phyloP scores from a whole-genome alignment of 164 flowering plant species.

The Cinnamomum micranthum region DNA sequence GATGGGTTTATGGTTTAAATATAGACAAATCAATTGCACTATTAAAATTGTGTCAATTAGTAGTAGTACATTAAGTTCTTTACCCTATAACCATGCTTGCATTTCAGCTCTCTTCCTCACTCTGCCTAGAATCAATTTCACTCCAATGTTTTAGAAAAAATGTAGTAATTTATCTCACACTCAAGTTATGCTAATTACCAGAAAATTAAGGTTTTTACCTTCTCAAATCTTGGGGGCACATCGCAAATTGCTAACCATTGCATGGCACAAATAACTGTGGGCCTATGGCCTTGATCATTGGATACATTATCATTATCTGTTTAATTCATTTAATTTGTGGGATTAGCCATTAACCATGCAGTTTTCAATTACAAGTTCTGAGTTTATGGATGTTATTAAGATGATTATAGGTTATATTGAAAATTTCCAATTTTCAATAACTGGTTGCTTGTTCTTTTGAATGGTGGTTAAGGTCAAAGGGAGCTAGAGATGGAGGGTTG shows the following conservation, averaged over 20 bases:
- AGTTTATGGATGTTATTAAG: no score
- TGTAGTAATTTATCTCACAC: neutral
- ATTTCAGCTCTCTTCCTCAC: neutral
- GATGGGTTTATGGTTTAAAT: no score
- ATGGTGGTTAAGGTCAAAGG: neutral
- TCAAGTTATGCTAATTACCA: neutral
- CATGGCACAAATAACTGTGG: neutral
- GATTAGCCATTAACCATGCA: no score
- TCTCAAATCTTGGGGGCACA: neutral
- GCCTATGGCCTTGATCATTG: neutral
- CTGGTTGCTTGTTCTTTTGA: neutral
- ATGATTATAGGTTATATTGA: no score
- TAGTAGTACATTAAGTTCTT: no score
- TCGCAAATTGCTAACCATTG: neutral
- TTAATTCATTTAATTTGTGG: neutral
- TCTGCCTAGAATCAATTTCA: neutral
- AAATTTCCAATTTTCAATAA: neutral
- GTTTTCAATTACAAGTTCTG: no score
- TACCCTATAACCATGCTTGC: no score
- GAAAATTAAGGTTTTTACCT: neutral
- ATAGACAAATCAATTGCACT: no score
- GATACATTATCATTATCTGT: neutral
- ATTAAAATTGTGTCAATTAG: no score
- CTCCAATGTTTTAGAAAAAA: neutral
- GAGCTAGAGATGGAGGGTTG: constrained; percentile 10